These are phyloP conservation scores for Amborella trichopoda DNA, from an alignment of 164 flowering plant genomes.

Conservation along the genomic window DNA sequence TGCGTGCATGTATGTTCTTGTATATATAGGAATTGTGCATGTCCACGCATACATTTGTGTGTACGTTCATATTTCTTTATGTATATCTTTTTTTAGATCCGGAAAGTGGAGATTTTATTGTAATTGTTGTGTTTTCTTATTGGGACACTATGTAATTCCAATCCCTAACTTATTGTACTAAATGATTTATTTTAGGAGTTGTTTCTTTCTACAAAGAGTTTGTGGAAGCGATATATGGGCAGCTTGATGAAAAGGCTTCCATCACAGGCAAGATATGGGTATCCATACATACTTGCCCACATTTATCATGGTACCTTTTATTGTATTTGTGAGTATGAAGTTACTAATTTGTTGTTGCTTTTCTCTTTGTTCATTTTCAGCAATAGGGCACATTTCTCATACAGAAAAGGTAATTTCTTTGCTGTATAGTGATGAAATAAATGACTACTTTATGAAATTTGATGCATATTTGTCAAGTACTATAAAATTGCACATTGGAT, in stretches of 20 bases:
- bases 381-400: slow-evolving; percentile 59
- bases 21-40: no score
- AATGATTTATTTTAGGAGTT: slow-evolving; percentile 28
- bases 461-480: no score
- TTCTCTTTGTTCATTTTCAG: slow-evolving; percentile 17
- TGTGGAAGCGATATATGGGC: slow-evolving; percentile 48
- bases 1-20: background rate
- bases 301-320: background rate
- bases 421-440: no score
- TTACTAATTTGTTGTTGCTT: background rate
- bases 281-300: no score
- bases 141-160: no score
- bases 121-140: background rate
- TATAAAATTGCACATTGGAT: no score
- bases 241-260: slow-evolving; percentile 52
- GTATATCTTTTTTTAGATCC: background rate
- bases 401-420: slow-evolving; percentile 46
- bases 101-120: background rate
- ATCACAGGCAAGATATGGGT: slow-evolving; percentile 45
- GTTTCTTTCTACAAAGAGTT: slow-evolving; percentile 52
- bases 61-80: background rate
- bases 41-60: no score
- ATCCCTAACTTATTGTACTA: background rate
- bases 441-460: no score
- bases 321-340: background rate